phyloP scores from a whole-genome alignment of 345 rosid genomes.

The Eucalyptus cladocalyx region DNA sequence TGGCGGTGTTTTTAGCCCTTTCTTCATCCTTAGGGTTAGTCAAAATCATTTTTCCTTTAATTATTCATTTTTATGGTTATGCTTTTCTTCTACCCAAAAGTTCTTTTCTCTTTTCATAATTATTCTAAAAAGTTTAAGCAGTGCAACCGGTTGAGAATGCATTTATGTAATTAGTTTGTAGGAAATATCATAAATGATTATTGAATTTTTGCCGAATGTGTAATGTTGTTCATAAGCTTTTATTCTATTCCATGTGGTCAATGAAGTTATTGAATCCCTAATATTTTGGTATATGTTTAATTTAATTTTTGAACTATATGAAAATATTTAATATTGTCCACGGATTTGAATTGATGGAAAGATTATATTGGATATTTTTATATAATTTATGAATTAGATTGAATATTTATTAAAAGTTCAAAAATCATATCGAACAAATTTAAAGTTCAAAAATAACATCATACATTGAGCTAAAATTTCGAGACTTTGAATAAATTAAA shows the following conservation, averaged over 20 bases:
- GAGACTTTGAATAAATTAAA: no score
- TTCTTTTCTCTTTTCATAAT: no score
- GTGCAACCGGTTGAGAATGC: background rate
- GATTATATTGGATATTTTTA: fast-evolving
- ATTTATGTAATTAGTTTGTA: background rate
- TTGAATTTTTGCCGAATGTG: fast-evolving
- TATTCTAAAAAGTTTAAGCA: background rate
- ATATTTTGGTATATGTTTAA: no score
- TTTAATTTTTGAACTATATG: no score
- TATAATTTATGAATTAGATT: no score
- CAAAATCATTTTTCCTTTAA: background rate
- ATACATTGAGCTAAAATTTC: no score
- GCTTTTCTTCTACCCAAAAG: no score
- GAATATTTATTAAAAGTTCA: fast-evolving
- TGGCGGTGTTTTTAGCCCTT: background rate
- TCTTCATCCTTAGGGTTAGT: background rate
- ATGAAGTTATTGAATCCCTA: no score
- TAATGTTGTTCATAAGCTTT: no score
- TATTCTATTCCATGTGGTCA: fast-evolving
- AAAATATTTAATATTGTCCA: no score
- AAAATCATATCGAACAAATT: fast-evolving
- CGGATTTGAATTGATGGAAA: no score
- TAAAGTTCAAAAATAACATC: fast-evolving
- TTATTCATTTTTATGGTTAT: background rate
- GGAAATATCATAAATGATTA: no score